Evolutionary conservation across 768 basidiomycete genomes (phyloP).

Genomic region (Collybiopsis luxurians): DNA sequence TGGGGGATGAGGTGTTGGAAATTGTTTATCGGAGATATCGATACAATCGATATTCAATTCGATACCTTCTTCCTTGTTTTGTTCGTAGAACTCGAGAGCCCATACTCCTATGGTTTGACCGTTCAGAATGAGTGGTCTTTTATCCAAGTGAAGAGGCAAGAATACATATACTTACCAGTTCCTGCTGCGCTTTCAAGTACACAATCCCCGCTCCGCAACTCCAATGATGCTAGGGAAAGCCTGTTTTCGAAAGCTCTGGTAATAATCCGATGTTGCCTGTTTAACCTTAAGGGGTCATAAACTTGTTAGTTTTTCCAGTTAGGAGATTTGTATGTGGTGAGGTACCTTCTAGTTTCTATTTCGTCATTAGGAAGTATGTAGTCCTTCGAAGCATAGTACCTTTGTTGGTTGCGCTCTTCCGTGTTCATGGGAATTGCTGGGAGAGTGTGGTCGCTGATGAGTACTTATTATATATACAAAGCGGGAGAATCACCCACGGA

Average conservation of each 20-base stretch:
- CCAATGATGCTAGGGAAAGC: neutral
- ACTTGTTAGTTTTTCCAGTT: no score
- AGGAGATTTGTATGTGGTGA: no score
- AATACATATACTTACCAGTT: neutral
- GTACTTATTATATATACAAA: no score
- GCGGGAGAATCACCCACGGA: no score
- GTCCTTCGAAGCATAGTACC: no score
- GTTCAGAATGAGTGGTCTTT: neutral
- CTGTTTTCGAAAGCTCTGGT: neutral
- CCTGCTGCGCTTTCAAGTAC: conserved; percentile 1
- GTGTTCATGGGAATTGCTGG: no score
- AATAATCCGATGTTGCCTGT: neutral
- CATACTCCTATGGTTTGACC: neutral
- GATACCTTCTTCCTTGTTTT: neutral
- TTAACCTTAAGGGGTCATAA: no score
- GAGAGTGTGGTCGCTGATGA: no score
- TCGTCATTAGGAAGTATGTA: no score
- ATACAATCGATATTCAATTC: neutral
- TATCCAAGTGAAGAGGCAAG: neutral
- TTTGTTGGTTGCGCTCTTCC: no score
- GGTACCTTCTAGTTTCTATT: no score
- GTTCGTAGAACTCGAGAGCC: neutral
- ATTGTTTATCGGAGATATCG: neutral
- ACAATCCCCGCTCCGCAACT: neutral
- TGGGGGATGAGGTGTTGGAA: neutral